These are phyloP conservation scores for Talaromyces atroroseus DNA, from an alignment of 2,329 filamentous ascomycete genomes.

Conservation along the genomic window DNA sequence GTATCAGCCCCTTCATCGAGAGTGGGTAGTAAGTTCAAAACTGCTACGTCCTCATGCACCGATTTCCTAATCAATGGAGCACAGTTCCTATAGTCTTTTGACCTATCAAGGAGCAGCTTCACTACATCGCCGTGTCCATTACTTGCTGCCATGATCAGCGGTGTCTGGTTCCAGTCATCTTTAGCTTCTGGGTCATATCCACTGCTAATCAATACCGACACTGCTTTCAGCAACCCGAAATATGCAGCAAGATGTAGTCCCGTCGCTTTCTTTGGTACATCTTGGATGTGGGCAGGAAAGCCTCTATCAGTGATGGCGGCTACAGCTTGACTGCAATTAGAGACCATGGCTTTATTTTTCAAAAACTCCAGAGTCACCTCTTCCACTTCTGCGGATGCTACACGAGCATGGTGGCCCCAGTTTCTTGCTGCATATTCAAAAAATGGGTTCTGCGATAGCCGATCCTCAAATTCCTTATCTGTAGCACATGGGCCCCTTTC, in stretches of 20 bases:
- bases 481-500: constrained; percentile 1
- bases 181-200: background rate
- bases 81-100: background rate
- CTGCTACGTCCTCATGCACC: background rate
- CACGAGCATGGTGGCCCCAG: constrained; percentile 17
- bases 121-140: background rate
- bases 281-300: background rate
- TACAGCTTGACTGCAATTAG: background rate
- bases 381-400: background rate
- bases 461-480: background rate
- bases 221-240: background rate
- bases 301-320: background rate
- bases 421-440: constrained; percentile 18
- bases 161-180: background rate
- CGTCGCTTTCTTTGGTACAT: background rate
- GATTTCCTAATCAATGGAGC: background rate
- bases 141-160: background rate
- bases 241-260: background rate
- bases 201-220: background rate
- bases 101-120: background rate
- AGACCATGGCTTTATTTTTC: background rate
- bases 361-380: constrained; percentile 2
- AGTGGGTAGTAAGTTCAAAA: background rate
- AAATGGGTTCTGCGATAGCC: constrained; percentile 11
- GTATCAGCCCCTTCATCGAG: too few species aligned